Percentiles rank a stretch among this genome's conserved stretches.
Evolutionary conservation across 73 alveolate genomes (phyloP).

Genomic region (Paramecium pentaurelia): DNA sequence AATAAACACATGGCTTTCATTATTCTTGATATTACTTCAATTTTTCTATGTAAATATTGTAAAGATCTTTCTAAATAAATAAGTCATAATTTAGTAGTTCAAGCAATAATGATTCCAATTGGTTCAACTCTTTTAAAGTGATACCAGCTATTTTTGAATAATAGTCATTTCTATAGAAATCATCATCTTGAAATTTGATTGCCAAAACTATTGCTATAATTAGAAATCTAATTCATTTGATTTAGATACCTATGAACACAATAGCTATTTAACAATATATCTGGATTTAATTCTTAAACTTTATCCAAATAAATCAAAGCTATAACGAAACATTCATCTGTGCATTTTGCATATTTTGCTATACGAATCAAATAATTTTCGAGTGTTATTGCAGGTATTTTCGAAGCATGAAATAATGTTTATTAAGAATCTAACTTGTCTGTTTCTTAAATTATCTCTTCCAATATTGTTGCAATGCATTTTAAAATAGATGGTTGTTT

Average conservation of each 20-base stretch:
- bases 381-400: not conserved
- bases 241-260: conserved; percentile 13
- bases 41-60: not conserved
- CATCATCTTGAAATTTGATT: conserved; percentile 30
- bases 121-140: not conserved
- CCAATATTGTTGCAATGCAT: not conserved
- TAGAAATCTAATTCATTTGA: not conserved
- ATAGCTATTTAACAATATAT: not conserved
- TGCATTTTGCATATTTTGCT: not conserved
- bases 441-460: conserved; percentile 5
- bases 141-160: conserved; percentile 21
- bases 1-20: conserved; percentile 1
- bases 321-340: conserved; percentile 2
- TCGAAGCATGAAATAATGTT: not conserved
- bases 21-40: not conserved
- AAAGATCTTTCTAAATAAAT: not conserved
- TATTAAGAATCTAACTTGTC: not conserved
- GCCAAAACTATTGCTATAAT: not conserved
- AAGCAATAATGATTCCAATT: not conserved
- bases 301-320: conserved; percentile 1
- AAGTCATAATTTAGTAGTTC: not conserved
- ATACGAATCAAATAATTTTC: not conserved
- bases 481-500: not conserved
- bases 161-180: not conserved
- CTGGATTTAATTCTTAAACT: not conserved